Conservation (phyloP, 2,329 filamentous ascomycete genomes). For the Cladosporium sp. region DNA sequence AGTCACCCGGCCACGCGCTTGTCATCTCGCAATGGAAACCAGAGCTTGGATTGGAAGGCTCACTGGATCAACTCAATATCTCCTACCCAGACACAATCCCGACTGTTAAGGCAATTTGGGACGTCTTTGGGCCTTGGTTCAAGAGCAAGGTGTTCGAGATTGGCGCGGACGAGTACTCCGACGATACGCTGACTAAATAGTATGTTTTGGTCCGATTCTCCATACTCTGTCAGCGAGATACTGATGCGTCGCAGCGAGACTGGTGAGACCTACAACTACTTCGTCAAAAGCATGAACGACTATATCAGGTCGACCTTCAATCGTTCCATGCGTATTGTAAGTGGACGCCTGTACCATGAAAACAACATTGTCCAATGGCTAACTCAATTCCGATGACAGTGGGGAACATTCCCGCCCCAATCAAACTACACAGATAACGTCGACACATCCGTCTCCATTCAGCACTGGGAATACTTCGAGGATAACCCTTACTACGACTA, state of each 20-base stretch:
- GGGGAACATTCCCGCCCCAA: constrained; percentile 57
- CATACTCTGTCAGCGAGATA: neutral
- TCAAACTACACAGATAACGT: constrained; percentile 43
- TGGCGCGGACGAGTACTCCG: constrained; percentile 58
- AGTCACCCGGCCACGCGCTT: constrained; percentile 60
- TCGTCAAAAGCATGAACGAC: constrained; percentile 55
- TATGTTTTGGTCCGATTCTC: neutral
- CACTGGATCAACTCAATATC: constrained; percentile 56
- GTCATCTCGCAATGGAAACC: constrained; percentile 63
- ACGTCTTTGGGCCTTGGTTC: constrained; percentile 59
- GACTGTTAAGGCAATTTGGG: constrained; percentile 56
- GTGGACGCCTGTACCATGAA: neutral
- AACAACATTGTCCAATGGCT: neutral
- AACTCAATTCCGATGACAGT: constrained; percentile 32
- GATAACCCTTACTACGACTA: constrained; percentile 52
- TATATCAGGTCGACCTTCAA: constrained; percentile 47
- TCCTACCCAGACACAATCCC: constrained; percentile 58
- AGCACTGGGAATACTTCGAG: constrained; percentile 60
- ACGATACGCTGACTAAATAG: constrained; percentile 14
- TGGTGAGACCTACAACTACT: constrained; percentile 53
- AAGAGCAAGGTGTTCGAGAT: constrained; percentile 58
- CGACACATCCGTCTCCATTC: constrained; percentile 50
- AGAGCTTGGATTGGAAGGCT: constrained; percentile 52
- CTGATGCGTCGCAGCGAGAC: constrained; percentile 36
- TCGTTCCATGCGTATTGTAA: constrained; percentile 52